Evolutionary conservation across 2,329 filamentous ascomycete genomes (phyloP).

Genomic region (Colletotrichum orchidophilum): DNA sequence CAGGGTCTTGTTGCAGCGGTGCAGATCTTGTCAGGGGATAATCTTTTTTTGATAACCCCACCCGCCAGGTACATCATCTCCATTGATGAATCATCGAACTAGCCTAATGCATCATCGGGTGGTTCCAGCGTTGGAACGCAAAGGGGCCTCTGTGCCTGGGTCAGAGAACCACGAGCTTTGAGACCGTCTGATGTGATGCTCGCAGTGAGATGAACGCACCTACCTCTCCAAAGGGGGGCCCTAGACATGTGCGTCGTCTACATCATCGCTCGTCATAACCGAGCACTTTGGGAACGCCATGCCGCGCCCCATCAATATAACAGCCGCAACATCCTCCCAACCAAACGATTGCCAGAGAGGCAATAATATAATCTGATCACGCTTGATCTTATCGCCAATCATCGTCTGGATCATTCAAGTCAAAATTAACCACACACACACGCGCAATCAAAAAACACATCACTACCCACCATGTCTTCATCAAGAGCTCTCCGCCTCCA

Average conservation of each 20-base stretch:
- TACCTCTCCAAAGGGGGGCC: neutral
- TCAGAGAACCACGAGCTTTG: neutral
- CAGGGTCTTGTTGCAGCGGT: neutral
- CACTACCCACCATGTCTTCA: neutral
- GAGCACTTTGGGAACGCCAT: neutral
- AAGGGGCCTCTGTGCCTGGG: neutral
- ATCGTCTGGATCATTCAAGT: too few relatives aligned
- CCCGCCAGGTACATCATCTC: neutral
- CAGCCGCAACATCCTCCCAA: neutral
- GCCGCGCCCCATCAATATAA: neutral
- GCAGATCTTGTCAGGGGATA: neutral
- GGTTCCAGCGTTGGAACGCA: neutral
- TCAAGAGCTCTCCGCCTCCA: neutral
- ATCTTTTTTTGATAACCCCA: too few relatives aligned
- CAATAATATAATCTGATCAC: too few relatives aligned
- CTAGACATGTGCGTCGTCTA: neutral
- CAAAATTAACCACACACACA: neutral
- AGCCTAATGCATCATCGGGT: neutral
- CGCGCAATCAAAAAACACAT: neutral
- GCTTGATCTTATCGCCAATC: too few relatives aligned
- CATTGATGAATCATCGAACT: neutral
- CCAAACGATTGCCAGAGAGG: too few relatives aligned
- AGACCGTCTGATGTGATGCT: neutral
- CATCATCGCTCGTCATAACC: constrained; percentile 20
- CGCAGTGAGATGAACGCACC: neutral